phyloP scores from a whole-genome alignment of 2,329 filamentous ascomycete species.

The Talaromyces sp. region DNA sequence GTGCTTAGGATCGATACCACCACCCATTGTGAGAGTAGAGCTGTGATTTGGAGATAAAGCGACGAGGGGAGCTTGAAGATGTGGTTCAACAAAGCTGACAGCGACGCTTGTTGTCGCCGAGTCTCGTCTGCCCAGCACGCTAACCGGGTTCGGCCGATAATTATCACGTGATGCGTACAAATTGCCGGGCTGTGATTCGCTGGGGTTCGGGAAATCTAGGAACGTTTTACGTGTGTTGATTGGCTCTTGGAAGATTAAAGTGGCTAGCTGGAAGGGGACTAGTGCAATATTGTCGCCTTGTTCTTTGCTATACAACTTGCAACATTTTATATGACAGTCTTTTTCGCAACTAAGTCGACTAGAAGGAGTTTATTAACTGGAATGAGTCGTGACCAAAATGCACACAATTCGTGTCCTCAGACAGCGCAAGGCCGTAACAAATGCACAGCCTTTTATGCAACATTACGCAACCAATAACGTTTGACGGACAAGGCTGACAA shows the following conservation, averaged over 20 bases:
- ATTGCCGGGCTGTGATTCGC: background rate
- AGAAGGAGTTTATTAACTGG: too few species aligned
- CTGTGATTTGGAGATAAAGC: background rate
- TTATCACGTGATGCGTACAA: background rate
- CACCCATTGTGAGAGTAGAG: conserved; percentile 9
- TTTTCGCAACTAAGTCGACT: too few species aligned
- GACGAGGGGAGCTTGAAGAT: background rate
- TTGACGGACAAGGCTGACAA: too few species aligned
- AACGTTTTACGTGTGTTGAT: background rate
- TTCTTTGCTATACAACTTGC: too few species aligned
- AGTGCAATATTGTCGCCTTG: background rate
- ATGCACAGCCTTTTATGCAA: too few species aligned
- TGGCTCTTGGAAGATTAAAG: background rate
- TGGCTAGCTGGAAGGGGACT: background rate
- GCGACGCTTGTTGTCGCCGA: background rate
- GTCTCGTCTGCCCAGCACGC: background rate
- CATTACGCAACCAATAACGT: too few species aligned
- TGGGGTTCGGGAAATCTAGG: background rate
- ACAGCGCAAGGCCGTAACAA: too few species aligned
- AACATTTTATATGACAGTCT: too few species aligned
- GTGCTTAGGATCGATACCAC: conserved; percentile 8
- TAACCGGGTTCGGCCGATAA: background rate
- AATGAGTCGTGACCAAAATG: too few species aligned
- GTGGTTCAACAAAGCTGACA: background rate
- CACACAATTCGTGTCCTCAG: too few species aligned